A percentile compares a stretch with the other conserved stretches of the same genome.
Evolutionary conservation across 73 alveolate genomes (phyloP).

Genomic region (Tetrahymena elliotti): DNA sequence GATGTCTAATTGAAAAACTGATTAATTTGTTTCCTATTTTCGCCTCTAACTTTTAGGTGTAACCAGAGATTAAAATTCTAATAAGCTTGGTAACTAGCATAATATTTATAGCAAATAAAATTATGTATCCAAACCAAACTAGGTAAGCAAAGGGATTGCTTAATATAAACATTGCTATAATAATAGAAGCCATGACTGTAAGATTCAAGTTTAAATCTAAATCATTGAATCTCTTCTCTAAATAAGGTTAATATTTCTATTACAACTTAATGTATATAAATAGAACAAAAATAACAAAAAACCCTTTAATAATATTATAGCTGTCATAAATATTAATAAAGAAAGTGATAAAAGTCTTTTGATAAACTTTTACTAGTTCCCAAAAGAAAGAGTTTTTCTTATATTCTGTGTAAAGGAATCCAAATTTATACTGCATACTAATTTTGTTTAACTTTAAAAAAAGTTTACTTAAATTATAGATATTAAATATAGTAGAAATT

Average conservation of each 20-base stretch:
- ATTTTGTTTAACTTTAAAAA: background rate
- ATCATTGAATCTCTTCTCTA: conserved; percentile 12
- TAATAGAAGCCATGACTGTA: background rate
- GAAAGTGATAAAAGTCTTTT: conserved; percentile 14
- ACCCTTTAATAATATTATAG: conserved; percentile 10
- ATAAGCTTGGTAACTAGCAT: background rate
- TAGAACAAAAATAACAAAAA: background rate
- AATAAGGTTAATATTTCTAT: conserved; percentile 2
- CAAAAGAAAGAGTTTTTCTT: conserved; percentile 14
- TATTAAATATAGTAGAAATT: background rate
- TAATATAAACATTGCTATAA: background rate
- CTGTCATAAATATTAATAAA: conserved; percentile 7
- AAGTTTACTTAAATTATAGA: background rate
- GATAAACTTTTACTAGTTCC: conserved; percentile 29
- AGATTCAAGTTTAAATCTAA: conserved; percentile 13
- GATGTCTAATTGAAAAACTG: background rate
- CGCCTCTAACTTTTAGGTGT: background rate
- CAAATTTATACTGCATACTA: background rate
- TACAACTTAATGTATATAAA: conserved; percentile 1
- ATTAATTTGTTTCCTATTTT: background rate
- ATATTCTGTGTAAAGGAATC: conserved; percentile 28
- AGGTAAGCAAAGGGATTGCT: background rate
- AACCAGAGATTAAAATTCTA: background rate
- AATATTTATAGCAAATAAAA: background rate
- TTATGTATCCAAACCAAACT: background rate